phyloP scores from a whole-genome alignment of 805 yeast species.

The Ogataea allantospora region DNA sequence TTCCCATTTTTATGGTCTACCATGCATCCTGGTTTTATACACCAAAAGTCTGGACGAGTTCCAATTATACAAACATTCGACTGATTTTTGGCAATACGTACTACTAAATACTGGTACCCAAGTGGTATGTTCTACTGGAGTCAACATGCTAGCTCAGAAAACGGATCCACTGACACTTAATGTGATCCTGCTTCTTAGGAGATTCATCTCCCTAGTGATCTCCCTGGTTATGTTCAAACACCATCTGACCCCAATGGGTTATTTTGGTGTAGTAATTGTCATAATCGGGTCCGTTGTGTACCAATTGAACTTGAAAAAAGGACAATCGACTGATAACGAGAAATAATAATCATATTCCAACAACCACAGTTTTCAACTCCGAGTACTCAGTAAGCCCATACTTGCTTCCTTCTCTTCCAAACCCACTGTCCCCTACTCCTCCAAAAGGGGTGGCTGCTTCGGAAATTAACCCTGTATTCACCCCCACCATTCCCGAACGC shows the following conservation, averaged over 20 bases:
- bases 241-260: constrained; percentile 36
- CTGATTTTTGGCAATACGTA: constrained; percentile 27
- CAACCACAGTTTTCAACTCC: constrained; percentile 57
- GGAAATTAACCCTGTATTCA: constrained; percentile 68
- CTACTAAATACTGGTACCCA: constrained; percentile 51
- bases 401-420: constrained; percentile 75
- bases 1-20: constrained; percentile 54
- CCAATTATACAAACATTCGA: neutral
- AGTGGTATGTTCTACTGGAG: constrained; percentile 64
- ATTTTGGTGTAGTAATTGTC: constrained; percentile 50
- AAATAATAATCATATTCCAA: constrained; percentile 29
- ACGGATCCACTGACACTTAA: constrained; percentile 64
- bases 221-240: constrained; percentile 55
- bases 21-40: constrained; percentile 44
- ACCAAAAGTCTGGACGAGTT: constrained; percentile 24
- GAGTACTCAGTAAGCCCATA: constrained; percentile 73
- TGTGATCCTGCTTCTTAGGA: constrained; percentile 58
- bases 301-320: constrained; percentile 3
- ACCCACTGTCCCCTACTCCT: constrained; percentile 71
- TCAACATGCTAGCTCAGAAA: constrained; percentile 55
- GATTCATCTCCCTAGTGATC: constrained; percentile 56
- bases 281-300: constrained; percentile 56
- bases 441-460: constrained; percentile 67
- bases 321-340: neutral
- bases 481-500: constrained; percentile 77